A percentile compares a stretch with the other conserved stretches of the same genome.
Evolutionary conservation across 106 monocot species (phyloP).

Genomic region (Triglochin maritima): DNA sequence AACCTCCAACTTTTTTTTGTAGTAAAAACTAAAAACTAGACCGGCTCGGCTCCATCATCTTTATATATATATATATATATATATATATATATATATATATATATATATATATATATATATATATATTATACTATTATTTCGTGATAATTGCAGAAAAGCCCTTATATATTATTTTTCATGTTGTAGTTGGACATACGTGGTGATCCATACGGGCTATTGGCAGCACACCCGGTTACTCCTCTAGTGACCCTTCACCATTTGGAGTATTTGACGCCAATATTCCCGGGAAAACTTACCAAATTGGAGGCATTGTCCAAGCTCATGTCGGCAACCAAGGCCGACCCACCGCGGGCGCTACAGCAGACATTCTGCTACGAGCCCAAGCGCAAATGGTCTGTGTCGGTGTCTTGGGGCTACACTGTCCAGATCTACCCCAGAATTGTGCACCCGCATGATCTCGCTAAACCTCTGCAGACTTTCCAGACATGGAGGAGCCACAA

Average conservation of each 20-base stretch:
- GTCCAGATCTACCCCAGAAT: conserved; percentile 52
- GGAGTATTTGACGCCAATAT: conserved; percentile 40
- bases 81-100: too few species aligned
- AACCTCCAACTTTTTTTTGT: too few species aligned
- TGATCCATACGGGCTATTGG: conserved; percentile 61
- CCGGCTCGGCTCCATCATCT: not conserved
- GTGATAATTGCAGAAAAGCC: not conserved
- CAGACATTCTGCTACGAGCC: conserved; percentile 64
- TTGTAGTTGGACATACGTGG: conserved; percentile 60
- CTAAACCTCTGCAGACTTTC: conserved; percentile 49
- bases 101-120: too few species aligned
- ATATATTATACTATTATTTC: too few species aligned
- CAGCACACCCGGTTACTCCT: conserved; percentile 79
- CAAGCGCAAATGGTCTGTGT: conserved; percentile 45
- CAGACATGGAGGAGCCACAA: conserved; percentile 42
- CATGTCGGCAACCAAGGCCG: conserved; percentile 25
- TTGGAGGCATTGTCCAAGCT: conserved; percentile 37
- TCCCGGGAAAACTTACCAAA: conserved; percentile 17
- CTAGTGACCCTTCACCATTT: conserved; percentile 85
- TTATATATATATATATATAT: too few species aligned
- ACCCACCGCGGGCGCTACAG: conserved; percentile 51
- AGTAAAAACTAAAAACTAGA: too few species aligned
- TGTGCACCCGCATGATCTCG: conserved; percentile 27
- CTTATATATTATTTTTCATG: not conserved
- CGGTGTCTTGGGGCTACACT: conserved; percentile 84